Evolutionary conservation across 1,284 basidiomycete genomes (phyloP).

Genomic region (Malassezia obtusa): DNA sequence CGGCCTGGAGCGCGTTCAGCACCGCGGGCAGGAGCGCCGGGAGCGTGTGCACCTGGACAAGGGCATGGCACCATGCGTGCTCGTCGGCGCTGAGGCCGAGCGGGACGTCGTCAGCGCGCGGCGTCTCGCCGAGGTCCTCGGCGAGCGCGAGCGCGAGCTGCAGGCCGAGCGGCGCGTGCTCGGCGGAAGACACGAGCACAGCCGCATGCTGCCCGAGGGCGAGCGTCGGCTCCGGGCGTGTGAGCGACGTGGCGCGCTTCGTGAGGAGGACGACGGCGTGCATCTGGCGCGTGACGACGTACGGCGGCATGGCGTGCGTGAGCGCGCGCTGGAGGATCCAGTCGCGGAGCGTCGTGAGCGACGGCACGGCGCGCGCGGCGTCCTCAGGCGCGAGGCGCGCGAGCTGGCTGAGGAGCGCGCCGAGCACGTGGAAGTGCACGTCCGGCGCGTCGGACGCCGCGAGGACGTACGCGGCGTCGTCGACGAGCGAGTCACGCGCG

Average conservation of each 20-base stretch:
- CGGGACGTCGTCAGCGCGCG: background rate
- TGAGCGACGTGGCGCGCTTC: background rate
- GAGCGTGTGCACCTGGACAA: conserved; percentile 15
- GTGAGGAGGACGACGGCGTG: conserved; percentile 6
- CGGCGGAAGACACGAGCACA: background rate
- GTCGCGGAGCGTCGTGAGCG: conserved; percentile 5
- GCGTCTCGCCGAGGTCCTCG: conserved; percentile 1
- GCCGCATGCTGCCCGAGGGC: background rate
- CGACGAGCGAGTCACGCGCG: background rate
- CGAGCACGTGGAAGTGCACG: conserved; percentile 14
- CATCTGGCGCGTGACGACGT: background rate
- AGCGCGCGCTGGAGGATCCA: conserved; percentile 12
- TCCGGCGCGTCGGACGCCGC: background rate
- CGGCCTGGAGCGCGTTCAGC: background rate
- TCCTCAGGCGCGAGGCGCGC: background rate
- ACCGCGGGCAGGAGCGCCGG: conserved; percentile 3
- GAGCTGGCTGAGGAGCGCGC: conserved; percentile 2
- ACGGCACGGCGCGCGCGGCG: background rate
- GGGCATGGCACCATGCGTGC: conserved; percentile 32
- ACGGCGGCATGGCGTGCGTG: background rate
- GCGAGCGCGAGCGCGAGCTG: background rate
- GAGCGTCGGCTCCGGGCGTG: background rate
- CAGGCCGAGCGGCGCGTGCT: conserved; percentile 1
- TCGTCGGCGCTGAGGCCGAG: conserved; percentile 28
- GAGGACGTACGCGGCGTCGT: conserved; percentile 1